Evolutionary conservation across 1,284 basidiomycete species (phyloP).

Genomic region (Leccinum colubrinum): DNA sequence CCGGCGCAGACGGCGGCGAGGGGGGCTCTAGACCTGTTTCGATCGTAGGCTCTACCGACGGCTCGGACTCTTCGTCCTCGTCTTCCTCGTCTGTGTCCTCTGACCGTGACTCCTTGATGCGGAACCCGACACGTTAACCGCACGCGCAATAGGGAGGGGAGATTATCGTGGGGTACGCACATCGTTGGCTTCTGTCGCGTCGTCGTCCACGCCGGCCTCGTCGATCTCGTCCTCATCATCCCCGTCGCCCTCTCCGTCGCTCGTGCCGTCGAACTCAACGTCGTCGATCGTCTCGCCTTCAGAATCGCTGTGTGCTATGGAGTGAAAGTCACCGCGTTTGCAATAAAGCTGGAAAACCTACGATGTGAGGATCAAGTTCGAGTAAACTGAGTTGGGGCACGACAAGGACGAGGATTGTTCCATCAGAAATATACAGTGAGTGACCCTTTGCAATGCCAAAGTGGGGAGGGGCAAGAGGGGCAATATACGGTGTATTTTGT

Average conservation of each 20-base stretch:
- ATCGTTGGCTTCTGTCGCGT: conserved; percentile 58
- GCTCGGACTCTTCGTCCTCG: conserved; percentile 43
- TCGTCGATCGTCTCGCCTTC: conserved; percentile 63
- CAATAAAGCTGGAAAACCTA: not conserved
- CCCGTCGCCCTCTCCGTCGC: conserved; percentile 40
- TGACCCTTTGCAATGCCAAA: too few relatives aligned
- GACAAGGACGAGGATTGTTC: too few relatives aligned
- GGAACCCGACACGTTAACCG: conserved; percentile 5
- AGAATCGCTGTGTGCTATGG: conserved; percentile 61
- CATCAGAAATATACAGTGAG: too few relatives aligned
- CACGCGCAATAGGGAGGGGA: not conserved
- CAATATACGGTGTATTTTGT: too few relatives aligned
- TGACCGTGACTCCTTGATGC: conserved; percentile 43
- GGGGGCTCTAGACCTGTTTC: conserved; percentile 20
- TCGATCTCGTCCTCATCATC: conserved; percentile 48
- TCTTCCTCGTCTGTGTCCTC: conserved; percentile 63
- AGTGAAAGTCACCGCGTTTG: not conserved
- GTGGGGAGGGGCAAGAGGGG: too few relatives aligned
- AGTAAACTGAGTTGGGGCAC: too few relatives aligned
- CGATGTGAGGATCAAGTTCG: too few relatives aligned
- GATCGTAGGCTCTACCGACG: conserved; percentile 25
- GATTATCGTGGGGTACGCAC: conserved; percentile 35
- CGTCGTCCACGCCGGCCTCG: conserved; percentile 58
- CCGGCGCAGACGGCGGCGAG: conserved; percentile 24
- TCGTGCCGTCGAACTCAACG: conserved; percentile 48